Evolutionary conservation across 371 early-diverging fungal species (phyloP).

Genomic region (Mucor indicus): DNA sequence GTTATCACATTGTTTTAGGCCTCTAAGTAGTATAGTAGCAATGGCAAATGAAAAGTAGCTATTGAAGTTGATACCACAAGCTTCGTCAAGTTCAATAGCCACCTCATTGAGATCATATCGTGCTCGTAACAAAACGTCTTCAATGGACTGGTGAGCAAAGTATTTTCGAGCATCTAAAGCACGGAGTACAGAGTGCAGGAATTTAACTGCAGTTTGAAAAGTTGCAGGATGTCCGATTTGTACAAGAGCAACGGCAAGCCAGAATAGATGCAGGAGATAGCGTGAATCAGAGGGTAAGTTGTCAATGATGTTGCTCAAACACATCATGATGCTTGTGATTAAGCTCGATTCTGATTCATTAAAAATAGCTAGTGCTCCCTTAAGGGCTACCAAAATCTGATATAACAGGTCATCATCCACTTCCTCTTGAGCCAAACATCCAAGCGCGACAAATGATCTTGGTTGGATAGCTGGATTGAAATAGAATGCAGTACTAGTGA

Average conservation of each 20-base stretch:
- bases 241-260: constrained; percentile 83
- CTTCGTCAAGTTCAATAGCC: constrained; percentile 65
- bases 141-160: constrained; percentile 63
- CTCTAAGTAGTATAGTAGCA: constrained; percentile 76
- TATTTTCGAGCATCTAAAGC: constrained; percentile 70
- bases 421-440: constrained; percentile 83
- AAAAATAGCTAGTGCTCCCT: constrained; percentile 80
- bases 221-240: constrained; percentile 83
- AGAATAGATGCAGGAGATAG: constrained; percentile 81
- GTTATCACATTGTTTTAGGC: constrained; percentile 72
- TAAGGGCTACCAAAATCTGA: constrained; percentile 83
- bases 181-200: constrained; percentile 70
- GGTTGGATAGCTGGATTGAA: constrained; percentile 92
- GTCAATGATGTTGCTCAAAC: constrained; percentile 81
- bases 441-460: constrained; percentile 91
- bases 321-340: constrained; percentile 82
- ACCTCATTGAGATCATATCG: constrained; percentile 66
- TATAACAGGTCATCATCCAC: constrained; percentile 86
- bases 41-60: constrained; percentile 87
- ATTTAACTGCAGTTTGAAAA: constrained; percentile 67
- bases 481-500: constrained; percentile 90
- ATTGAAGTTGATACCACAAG: constrained; percentile 76
- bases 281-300: constrained; percentile 73
- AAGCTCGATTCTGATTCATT: constrained; percentile 75
- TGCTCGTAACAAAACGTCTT: constrained; percentile 66